phyloP scores from a whole-genome alignment of 2,329 filamentous ascomycete species.

The Dothistroma septosporum region DNA sequence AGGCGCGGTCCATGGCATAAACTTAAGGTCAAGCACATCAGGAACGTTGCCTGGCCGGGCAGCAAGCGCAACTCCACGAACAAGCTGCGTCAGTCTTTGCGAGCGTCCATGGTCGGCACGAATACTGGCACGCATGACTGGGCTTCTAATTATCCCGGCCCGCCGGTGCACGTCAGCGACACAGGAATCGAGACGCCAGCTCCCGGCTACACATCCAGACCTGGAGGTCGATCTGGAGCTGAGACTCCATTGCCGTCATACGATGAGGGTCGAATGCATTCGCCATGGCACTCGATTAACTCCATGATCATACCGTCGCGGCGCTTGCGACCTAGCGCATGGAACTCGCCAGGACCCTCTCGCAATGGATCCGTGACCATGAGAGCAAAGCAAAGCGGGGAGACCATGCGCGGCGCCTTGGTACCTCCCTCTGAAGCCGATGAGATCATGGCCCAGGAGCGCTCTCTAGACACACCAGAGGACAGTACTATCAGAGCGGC shows the following conservation, averaged over 20 bases:
- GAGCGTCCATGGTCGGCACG: constrained; percentile 12
- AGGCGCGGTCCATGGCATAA: constrained; percentile 28
- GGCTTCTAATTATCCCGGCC: constrained; percentile 8
- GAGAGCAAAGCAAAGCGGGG: neutral
- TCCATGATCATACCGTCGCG: constrained; percentile 5
- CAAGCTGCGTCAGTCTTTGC: constrained; percentile 18
- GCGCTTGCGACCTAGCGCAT: constrained; percentile 1
- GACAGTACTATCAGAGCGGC: neutral
- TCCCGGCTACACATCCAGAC: constrained; percentile 18
- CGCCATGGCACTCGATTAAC: constrained; percentile 14
- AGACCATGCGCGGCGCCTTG: constrained; percentile 1
- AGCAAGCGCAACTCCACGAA: constrained; percentile 15
- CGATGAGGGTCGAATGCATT: constrained; percentile 5
- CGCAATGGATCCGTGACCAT: constrained; percentile 5
- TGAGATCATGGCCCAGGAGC: neutral
- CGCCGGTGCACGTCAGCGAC: neutral
- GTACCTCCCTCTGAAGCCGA: neutral
- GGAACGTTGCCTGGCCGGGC: constrained; percentile 13
- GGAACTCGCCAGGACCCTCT: constrained; percentile 2
- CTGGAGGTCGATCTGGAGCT: constrained; percentile 9
- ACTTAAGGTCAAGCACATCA: constrained; percentile 19
- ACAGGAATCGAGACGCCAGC: constrained; percentile 18
- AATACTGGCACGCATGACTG: constrained; percentile 3
- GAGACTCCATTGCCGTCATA: constrained; percentile 20
- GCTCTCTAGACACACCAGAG: neutral